Evolutionary conservation across 208 protist genomes (phyloP).

Genomic region (Crithidia brevicula): DNA sequence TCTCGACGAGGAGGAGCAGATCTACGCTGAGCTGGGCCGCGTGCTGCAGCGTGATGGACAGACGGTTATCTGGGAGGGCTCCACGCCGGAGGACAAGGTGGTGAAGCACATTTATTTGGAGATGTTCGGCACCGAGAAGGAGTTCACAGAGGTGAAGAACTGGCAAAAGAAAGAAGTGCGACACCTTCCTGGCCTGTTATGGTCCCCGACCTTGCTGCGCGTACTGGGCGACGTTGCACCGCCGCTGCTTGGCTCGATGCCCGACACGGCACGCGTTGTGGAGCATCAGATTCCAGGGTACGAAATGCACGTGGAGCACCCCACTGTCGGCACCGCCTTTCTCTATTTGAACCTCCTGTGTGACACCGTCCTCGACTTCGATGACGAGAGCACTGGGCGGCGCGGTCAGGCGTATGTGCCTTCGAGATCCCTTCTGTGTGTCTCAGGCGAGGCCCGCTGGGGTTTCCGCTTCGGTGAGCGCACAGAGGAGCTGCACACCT

Average conservation of each 20-base stretch:
- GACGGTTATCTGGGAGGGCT: constrained; percentile 44
- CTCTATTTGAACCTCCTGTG: constrained; percentile 81
- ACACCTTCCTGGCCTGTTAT: constrained; percentile 71
- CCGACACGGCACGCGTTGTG: constrained; percentile 85
- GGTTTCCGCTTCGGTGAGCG: constrained; percentile 84
- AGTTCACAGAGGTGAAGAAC: constrained; percentile 83
- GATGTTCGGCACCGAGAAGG: constrained; percentile 70
- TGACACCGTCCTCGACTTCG: constrained; percentile 82
- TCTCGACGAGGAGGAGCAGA: constrained; percentile 61
- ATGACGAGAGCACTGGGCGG: constrained; percentile 84
- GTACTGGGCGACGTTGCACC: constrained; percentile 42
- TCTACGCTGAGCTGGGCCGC: constrained; percentile 71
- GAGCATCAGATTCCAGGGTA: constrained; percentile 87
- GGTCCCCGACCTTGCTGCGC: constrained; percentile 75
- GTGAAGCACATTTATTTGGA: constrained; percentile 86
- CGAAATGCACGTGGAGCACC: constrained; percentile 88
- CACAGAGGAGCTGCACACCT: constrained; percentile 56
- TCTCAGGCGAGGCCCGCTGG: constrained; percentile 85
- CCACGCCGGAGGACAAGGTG: constrained; percentile 58
- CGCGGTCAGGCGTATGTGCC: constrained; percentile 71
- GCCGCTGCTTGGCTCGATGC: constrained; percentile 42
- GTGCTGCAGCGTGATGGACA: constrained; percentile 77
- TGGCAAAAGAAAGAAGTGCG: constrained; percentile 69
- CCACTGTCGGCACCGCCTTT: constrained; percentile 79
- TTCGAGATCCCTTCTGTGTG: constrained; percentile 64